A percentile compares a stretch with the other conserved stretches of the same genome.
phyloP scores from a whole-genome alignment of 2,329 filamentous ascomycete genomes.

The Penicillium sp. region DNA sequence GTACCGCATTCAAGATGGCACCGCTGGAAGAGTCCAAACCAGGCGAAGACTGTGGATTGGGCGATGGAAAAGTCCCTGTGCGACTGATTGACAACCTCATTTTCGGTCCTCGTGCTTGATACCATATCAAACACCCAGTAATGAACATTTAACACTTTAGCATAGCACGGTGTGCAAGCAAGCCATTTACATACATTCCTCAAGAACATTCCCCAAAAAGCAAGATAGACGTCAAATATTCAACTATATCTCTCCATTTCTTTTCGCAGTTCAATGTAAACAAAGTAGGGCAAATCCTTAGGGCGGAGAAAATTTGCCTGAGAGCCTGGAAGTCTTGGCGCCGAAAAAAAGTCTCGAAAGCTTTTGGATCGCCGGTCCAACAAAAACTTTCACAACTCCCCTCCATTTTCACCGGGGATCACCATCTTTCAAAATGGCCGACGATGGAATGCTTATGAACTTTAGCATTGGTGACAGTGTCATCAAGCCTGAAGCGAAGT shows the following conservation, averaged over 20 bases:
- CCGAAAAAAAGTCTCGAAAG: constrained; percentile 28
- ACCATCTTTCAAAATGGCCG: constrained; percentile 64
- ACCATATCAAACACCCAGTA: background rate
- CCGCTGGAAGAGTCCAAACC: constrained; percentile 69
- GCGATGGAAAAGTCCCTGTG: constrained; percentile 72
- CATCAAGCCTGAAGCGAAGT: constrained; percentile 60
- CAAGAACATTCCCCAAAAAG: background rate
- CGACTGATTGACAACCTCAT: constrained; percentile 94
- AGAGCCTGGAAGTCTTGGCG: constrained; percentile 23
- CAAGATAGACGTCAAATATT: constrained; percentile 1
- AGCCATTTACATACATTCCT: background rate
- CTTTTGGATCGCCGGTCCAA: constrained; percentile 14
- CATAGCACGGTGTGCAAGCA: background rate
- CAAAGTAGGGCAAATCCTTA: constrained; percentile 36
- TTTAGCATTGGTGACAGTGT: constrained; percentile 74
- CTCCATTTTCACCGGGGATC: constrained; percentile 6
- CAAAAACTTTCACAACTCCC: constrained; percentile 6
- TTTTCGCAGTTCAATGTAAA: constrained; percentile 9
- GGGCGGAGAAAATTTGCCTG: constrained; percentile 36
- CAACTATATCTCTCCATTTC: background rate
- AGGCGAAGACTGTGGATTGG: constrained; percentile 70
- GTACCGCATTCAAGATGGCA: constrained; percentile 86
- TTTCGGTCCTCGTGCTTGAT: constrained; percentile 46
- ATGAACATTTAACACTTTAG: constrained; percentile 1
- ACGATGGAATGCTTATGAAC: constrained; percentile 93